These are phyloP conservation scores for Wallacemonas sp. DNA, from an alignment of 208 protist species.

Conservation along the genomic window DNA sequence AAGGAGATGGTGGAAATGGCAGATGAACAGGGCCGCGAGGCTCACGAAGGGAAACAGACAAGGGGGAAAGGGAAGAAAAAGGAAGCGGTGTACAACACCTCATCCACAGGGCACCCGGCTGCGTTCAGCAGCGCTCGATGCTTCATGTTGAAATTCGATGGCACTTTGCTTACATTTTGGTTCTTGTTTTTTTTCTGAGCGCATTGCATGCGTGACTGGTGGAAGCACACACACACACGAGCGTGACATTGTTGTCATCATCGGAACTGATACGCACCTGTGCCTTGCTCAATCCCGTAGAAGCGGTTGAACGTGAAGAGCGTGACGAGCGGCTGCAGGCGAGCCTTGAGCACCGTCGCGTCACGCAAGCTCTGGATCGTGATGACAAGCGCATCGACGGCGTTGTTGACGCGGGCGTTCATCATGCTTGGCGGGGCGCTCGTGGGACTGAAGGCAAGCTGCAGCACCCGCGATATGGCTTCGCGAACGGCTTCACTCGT, in stretches of 20 bases:
- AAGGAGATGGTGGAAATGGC: not conserved
- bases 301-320: slow-evolving; percentile 83
- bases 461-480: slow-evolving; percentile 44
- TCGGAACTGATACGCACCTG: slow-evolving; percentile 21
- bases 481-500: slow-evolving; percentile 34
- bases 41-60: no score
- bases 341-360: slow-evolving; percentile 41
- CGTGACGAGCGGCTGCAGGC: slow-evolving; percentile 61
- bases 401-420: slow-evolving; percentile 46
- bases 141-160: no score
- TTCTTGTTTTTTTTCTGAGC: no score
- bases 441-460: slow-evolving; percentile 56
- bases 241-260: no score
- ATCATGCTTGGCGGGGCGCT: slow-evolving; percentile 57
- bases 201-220: no score
- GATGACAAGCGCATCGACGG: slow-evolving; percentile 68
- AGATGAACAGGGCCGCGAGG: not conserved
- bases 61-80: no score
- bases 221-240: no score
- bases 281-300: slow-evolving; percentile 48
- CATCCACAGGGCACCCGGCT: no score
- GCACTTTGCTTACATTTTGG: no score
- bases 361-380: slow-evolving; percentile 39
- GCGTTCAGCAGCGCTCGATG: no score
- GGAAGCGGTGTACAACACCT: no score